Percentiles rank a stretch among this genome's conserved stretches.
Conservation (phyloP, 768 basidiomycete species). For the Macrolepiota albuminosa region DNA sequence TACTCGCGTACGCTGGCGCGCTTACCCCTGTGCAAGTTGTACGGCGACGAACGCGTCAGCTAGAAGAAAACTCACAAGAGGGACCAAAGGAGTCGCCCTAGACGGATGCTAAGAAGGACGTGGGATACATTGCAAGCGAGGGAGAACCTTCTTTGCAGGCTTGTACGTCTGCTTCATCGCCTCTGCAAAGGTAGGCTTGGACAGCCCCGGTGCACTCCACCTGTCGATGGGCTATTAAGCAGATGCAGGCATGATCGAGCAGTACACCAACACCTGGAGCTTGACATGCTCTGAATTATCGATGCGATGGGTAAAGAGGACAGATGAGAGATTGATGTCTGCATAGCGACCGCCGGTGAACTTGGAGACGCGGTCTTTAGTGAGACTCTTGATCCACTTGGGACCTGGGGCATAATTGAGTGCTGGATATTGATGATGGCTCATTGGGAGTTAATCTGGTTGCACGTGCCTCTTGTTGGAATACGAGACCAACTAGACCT, state of each 20-base stretch:
- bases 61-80: constrained; percentile 60
- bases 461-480: too few species aligned
- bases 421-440: constrained; percentile 38
- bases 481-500: too few species aligned
- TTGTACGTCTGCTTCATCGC: constrained; percentile 81
- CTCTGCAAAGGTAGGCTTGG: constrained; percentile 85
- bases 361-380: constrained; percentile 50
- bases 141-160: constrained; percentile 66
- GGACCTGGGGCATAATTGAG: constrained; percentile 57
- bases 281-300: constrained; percentile 66
- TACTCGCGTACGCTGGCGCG: too few species aligned
- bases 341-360: constrained; percentile 79
- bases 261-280: constrained; percentile 55
- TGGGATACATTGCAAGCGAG: background rate
- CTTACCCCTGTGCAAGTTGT: background rate
- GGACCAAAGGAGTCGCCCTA: constrained; percentile 87
- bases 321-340: constrained; percentile 75
- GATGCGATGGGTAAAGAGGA: constrained; percentile 68
- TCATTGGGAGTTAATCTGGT: too few species aligned
- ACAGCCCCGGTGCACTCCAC: constrained; percentile 86
- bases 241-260: background rate
- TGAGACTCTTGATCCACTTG: constrained; percentile 81
- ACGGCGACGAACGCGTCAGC: background rate
- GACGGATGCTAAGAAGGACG: background rate
- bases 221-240: constrained; percentile 19